Percentiles rank a stretch among this genome's conserved stretches.
phyloP scores from a whole-genome alignment of 768 basidiomycete genomes.

The Naganishia vishniacii region DNA sequence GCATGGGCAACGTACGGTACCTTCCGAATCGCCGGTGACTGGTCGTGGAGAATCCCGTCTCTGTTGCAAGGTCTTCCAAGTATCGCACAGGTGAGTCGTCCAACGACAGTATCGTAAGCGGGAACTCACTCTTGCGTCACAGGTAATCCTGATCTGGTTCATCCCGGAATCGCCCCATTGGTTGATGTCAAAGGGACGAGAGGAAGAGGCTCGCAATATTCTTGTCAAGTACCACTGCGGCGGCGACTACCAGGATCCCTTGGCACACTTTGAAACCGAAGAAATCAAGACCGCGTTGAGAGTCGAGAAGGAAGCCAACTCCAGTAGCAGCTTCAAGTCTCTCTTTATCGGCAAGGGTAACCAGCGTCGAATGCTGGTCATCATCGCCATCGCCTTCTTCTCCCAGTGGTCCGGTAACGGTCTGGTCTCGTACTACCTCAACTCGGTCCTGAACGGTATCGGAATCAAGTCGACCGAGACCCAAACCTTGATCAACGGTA shows the following conservation, averaged over 20 bases:
- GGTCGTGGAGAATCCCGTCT: constrained; percentile 61
- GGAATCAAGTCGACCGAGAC: constrained; percentile 44
- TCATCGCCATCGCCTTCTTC: constrained; percentile 56
- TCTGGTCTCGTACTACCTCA: constrained; percentile 70
- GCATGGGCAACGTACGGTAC: constrained; percentile 55
- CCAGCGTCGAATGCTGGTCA: constrained; percentile 61
- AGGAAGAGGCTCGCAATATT: constrained; percentile 62
- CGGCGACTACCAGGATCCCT: constrained; percentile 58
- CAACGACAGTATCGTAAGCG: not conserved
- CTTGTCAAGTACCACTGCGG: constrained; percentile 81
- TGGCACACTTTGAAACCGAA: constrained; percentile 37
- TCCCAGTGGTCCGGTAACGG: constrained; percentile 48
- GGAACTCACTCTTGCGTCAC: constrained; percentile 51
- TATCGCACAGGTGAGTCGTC: constrained; percentile 36
- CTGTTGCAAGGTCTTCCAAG: constrained; percentile 57
- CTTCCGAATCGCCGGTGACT: constrained; percentile 51
- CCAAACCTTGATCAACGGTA: constrained; percentile 77
- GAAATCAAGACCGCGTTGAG: constrained; percentile 68
- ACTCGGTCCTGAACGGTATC: constrained; percentile 57
- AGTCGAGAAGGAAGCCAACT: constrained; percentile 58
- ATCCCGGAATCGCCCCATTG: constrained; percentile 80
- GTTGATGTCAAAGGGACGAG: constrained; percentile 68
- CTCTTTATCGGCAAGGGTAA: constrained; percentile 65
- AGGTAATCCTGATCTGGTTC: constrained; percentile 63
- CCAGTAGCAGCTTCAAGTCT: constrained; percentile 54